phyloP scores from a whole-genome alignment of 2,329 filamentous ascomycete species.

The Ophiostoma quercus region DNA sequence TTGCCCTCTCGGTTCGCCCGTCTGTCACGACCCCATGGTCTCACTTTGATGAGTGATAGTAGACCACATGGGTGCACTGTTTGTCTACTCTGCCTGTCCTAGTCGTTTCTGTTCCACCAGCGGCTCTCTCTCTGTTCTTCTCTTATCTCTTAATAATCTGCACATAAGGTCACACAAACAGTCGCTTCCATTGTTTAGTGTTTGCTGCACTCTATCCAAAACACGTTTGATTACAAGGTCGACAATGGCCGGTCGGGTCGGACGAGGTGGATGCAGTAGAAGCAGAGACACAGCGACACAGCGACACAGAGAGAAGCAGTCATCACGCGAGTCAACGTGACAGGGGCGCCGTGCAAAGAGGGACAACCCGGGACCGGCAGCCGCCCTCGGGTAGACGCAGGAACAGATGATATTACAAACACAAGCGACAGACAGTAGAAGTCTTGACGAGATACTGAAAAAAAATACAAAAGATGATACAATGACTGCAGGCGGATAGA shows the following conservation, averaged over 20 bases:
- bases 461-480: not conserved
- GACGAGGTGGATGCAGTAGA: not conserved
- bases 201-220: not conserved
- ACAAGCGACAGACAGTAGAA: not conserved
- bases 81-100: not conserved
- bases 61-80: not conserved
- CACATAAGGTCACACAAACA: not conserved
- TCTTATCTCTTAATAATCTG: not conserved
- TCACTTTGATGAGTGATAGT: not conserved
- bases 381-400: conserved; percentile 19
- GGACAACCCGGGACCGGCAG: conserved; percentile 14
- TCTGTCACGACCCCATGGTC: conserved; percentile 6
- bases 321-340: not conserved
- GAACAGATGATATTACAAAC: not conserved
- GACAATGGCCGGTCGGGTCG: not conserved
- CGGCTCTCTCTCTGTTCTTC: not conserved
- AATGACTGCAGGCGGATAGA: not conserved
- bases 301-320: not conserved
- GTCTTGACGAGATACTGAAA: not conserved
- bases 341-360: not conserved
- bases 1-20: not conserved
- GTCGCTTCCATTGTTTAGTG: conserved; percentile 4
- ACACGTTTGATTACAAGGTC: not conserved
- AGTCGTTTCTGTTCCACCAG: not conserved
- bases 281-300: not conserved